Evolutionary conservation across 345 rosid species (phyloP).

Genomic region (Populus simonii): DNA sequence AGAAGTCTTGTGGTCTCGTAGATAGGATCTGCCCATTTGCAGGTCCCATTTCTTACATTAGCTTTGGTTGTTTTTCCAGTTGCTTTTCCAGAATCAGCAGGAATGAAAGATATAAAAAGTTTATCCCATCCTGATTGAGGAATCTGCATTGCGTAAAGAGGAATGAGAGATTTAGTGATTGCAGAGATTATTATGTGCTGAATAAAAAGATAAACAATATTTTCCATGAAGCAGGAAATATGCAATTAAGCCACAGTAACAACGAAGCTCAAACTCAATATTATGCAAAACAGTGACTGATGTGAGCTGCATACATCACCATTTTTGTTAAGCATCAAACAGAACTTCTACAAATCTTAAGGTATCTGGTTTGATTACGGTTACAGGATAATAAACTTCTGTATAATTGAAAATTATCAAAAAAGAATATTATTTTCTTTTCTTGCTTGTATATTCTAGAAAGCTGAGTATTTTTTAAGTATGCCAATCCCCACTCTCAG

Average conservation of each 20-base stretch:
- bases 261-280: neutral
- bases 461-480: neutral
- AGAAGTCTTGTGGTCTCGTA: constrained; percentile 96
- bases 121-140: constrained; percentile 98
- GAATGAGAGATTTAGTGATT: constrained; percentile 12
- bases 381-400: neutral
- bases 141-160: constrained; percentile 43
- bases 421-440: neutral
- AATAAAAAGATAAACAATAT: neutral
- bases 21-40: constrained; percentile 99
- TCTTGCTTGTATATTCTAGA: neutral
- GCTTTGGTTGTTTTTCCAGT: constrained; percentile 92
- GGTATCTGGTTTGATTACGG: neutral
- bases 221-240: neutral
- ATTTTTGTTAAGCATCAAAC: neutral
- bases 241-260: neutral
- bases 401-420: neutral
- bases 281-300: neutral
- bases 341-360: neutral
- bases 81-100: constrained; percentile 89
- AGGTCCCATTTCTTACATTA: constrained; percentile 88
- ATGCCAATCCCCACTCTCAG: neutral
- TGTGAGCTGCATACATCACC: neutral
- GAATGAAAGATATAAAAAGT: constrained; percentile 80
- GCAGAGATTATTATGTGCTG: neutral